Evolutionary conservation across 2,329 filamentous ascomycete genomes (phyloP).

Genomic region (Calonectria montana): DNA sequence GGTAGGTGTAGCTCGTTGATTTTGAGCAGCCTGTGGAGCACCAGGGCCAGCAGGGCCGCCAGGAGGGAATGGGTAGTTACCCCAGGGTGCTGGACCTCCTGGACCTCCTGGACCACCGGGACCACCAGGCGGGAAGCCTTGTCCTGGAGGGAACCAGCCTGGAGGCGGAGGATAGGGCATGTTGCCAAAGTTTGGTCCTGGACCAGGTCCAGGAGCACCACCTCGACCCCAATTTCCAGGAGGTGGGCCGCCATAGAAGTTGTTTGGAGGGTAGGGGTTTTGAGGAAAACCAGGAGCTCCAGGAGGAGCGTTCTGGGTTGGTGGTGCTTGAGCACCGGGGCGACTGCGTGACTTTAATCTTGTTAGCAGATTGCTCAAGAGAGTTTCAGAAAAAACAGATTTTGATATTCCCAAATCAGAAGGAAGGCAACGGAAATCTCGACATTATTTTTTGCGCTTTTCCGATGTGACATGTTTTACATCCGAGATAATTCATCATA

Average conservation of each 20-base stretch:
- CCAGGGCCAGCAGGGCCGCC: conserved; percentile 54
- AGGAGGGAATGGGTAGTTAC: conserved; percentile 70
- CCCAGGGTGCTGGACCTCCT: conserved; percentile 71
- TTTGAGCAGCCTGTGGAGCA: conserved; percentile 70
- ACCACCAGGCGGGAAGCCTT: conserved; percentile 76
- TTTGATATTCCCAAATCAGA: conserved; percentile 72
- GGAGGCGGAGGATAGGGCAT: conserved; percentile 83
- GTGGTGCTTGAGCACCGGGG: conserved; percentile 46
- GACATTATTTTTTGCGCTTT: conserved; percentile 96
- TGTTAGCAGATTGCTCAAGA: conserved; percentile 44
- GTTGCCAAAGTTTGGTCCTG: conserved; percentile 74
- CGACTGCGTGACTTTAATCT: conserved; percentile 54
- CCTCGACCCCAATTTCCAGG: conserved; percentile 67
- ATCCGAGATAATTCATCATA: conserved; percentile 98
- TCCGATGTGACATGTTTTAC: conserved; percentile 87
- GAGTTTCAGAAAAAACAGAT: conserved; percentile 1
- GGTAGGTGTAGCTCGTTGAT: conserved; percentile 64
- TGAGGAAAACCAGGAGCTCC: conserved; percentile 55
- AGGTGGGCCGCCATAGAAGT: conserved; percentile 63
- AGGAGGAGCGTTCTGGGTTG: conserved; percentile 48
- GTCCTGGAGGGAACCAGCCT: conserved; percentile 83
- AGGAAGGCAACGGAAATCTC: conserved; percentile 99
- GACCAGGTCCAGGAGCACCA: conserved; percentile 66
- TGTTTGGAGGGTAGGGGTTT: conserved; percentile 57
- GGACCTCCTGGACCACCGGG: conserved; percentile 70